These are phyloP conservation scores for Bretziella fagacearum DNA, from an alignment of 2,329 filamentous ascomycete species.

Conservation along the genomic window DNA sequence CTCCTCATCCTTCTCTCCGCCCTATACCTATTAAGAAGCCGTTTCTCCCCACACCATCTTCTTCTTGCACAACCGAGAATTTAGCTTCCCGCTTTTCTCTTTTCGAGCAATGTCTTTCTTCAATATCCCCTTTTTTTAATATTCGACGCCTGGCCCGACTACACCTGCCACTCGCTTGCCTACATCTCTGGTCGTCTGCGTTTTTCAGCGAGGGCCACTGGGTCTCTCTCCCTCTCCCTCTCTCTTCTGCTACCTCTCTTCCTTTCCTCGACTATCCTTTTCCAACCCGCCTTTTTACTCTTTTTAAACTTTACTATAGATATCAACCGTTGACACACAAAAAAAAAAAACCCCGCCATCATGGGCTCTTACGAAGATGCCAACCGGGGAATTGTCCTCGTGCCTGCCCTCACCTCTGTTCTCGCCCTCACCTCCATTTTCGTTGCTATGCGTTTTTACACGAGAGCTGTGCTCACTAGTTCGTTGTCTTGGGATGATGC, in stretches of 20 bases:
- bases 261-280: no score
- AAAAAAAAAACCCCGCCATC: no score
- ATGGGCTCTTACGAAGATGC: constrained; percentile 1
- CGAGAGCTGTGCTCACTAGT: constrained; percentile 6
- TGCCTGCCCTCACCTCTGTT: constrained; percentile 6
- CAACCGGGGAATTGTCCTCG: constrained; percentile 1
- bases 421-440: constrained; percentile 3
- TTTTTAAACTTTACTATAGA: background rate
- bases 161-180: background rate
- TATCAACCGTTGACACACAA: background rate
- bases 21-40: no score
- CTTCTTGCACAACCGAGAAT: no score
- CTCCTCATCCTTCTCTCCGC: no score
- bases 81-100: no score
- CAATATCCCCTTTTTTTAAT: background rate
- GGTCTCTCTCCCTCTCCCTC: background rate
- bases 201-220: background rate
- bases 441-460: constrained; percentile 13
- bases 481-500: constrained; percentile 12
- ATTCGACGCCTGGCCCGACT: background rate
- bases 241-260: no score
- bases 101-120: background rate
- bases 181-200: background rate
- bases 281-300: no score
- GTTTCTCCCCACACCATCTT: no score